Base-by-base conservation (phyloP, 441 rosid species). In the Syzygium syzygioides region DNA sequence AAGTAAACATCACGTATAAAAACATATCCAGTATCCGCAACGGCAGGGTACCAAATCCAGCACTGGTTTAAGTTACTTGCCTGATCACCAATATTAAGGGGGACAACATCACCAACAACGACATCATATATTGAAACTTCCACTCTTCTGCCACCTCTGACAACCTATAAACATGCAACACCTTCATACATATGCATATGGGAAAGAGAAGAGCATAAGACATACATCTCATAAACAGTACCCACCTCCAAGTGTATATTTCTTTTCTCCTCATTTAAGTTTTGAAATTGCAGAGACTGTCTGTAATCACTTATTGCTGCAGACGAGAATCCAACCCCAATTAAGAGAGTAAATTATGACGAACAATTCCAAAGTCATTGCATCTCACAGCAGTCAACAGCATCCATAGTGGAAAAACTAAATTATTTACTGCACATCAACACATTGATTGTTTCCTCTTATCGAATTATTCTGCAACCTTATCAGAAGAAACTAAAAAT, bases 231-330 rank as follows among this genome's bases (percentile, higher is more conserved):
- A 85, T 30, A 55, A 88, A 90, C 79, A 89, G 26, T 79, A 62
- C 91, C 62, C 89, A 98, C 99, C 99, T 96, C 96, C 94, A 98
- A 50, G 88, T 86, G 99, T 91, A 98, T 98, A 89, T 98, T 98
- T 91, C 98, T 96, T 94, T 98, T 98, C 93, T 98, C 99, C 76
- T 97, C 99, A 88, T 96, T 96, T 86, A 98, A 93, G 91, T 97
- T 98, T 90, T 96, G 99, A 89, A 98, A 98, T 92, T 98, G 99
- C 88, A 98, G 99, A 90, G 99, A 98, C 86, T 98, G 99, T 87
- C 93, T 95, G 85, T 96, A 98, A 90, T 98, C 99, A 94, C 99
- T 98, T 89, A 96, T 90, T 90, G 99, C 99, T 98, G 94, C 93
- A 92, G 83, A 90, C n/a, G 2, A 66, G 10, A 64, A 76, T 41